phyloP scores from a whole-genome alignment of 202 grass and related monocot genomes.

The Dendrocalamus latiflorus region DNA sequence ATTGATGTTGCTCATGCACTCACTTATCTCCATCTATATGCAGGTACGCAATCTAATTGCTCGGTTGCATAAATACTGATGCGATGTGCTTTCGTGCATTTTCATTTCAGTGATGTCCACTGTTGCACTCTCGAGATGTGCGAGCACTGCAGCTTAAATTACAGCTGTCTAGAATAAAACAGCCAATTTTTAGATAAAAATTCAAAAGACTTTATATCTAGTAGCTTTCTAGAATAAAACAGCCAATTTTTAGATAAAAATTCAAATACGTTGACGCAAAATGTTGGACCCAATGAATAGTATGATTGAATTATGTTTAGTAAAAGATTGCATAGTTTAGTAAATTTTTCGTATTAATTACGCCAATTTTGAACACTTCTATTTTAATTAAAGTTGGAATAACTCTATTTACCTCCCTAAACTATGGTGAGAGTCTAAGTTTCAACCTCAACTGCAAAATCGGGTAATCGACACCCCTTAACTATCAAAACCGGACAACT shows the following conservation, averaged over 20 bases:
- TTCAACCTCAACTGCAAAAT: too few relatives aligned
- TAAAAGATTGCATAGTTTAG: not conserved
- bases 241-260: not conserved
- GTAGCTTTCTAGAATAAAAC: not conserved
- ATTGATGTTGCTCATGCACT: conserved; percentile 93
- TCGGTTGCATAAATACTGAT: conserved; percentile 3
- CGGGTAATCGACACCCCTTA: too few relatives aligned
- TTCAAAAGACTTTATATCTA: not conserved
- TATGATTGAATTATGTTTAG: not conserved
- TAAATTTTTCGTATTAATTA: not conserved
- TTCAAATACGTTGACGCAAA: not conserved
- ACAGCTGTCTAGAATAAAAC: not conserved
- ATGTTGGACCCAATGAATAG: not conserved
- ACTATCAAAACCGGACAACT: too few relatives aligned
- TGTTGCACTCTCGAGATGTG: not conserved
- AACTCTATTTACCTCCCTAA: too few relatives aligned
- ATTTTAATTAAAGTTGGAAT: not conserved
- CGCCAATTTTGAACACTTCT: not conserved
- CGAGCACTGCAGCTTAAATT: not conserved
- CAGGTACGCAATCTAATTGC: conserved; percentile 46
- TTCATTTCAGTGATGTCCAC: not conserved
- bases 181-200: too few relatives aligned
- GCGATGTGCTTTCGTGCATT: not conserved
- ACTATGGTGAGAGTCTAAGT: too few relatives aligned
- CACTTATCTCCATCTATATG: conserved; percentile 97